A percentile compares a stretch with the other conserved stretches of the same genome.
Evolutionary conservation across 192 early-diverging fungal species (phyloP).

Genomic region (Pilaira anomala): DNA sequence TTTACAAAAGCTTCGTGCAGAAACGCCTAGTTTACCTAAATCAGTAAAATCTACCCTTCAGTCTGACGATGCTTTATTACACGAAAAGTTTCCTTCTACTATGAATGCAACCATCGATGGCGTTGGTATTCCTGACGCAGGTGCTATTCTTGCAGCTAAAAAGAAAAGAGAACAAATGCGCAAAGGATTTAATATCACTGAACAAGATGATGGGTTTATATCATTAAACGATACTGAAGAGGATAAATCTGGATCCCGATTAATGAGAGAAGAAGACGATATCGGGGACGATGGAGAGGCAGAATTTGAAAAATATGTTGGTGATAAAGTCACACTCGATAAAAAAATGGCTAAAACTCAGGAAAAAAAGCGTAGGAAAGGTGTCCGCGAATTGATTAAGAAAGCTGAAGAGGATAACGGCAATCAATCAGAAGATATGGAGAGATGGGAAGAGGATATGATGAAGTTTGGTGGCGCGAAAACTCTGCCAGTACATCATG

Average conservation of each 20-base stretch:
- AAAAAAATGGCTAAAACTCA: constrained; percentile 43
- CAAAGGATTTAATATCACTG: constrained; percentile 32
- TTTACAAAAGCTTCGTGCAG: constrained; percentile 11
- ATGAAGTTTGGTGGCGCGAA: constrained; percentile 51
- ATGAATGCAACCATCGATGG: constrained; percentile 32
- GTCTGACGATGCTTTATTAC: constrained; percentile 29
- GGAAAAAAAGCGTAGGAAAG: constrained; percentile 34
- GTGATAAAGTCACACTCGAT: constrained; percentile 46
- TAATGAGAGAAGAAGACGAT: constrained; percentile 59
- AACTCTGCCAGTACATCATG: constrained; percentile 2
- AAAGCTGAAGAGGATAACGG: constrained; percentile 50
- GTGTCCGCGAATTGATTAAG: constrained; percentile 49
- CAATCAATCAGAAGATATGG: constrained; percentile 46
- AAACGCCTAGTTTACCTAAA: constrained; percentile 22
- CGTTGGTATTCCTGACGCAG: constrained; percentile 44
- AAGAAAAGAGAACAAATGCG: constrained; percentile 51
- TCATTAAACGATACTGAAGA: constrained; percentile 24
- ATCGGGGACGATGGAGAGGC: constrained; percentile 54
- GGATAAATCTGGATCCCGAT: constrained; percentile 29
- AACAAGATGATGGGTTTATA: constrained; percentile 31
- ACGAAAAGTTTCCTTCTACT: constrained; percentile 43
- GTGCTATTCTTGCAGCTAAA: constrained; percentile 51
- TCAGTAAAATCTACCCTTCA: not conserved
- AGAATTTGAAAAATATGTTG: constrained; percentile 52
- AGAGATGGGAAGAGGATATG: constrained; percentile 53